Conservation (phyloP, 208 protist species). For the Crithidia sp. region DNA sequence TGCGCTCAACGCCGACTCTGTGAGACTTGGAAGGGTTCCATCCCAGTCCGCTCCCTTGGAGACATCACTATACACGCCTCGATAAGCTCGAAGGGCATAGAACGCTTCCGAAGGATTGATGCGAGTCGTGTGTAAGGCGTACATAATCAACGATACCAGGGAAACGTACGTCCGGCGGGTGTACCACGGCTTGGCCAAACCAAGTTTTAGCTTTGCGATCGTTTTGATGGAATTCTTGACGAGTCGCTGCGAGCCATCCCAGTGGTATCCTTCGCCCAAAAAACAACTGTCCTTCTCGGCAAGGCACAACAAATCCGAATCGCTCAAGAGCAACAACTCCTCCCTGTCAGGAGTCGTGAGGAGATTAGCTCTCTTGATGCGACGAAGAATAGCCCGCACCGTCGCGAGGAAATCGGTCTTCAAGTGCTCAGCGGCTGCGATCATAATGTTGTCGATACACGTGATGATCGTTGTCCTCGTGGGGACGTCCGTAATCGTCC, state of each 20-base stretch:
- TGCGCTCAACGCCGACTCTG: background rate
- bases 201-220: background rate
- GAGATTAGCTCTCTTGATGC: background rate
- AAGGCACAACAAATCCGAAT: background rate
- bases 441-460: background rate
- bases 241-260: background rate
- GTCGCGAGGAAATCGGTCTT: background rate
- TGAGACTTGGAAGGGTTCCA: background rate
- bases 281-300: conserved; percentile 5
- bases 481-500: background rate
- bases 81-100: background rate
- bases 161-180: background rate
- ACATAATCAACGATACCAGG: background rate
- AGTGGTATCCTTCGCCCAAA: background rate
- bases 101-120: background rate
- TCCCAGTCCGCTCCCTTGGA: background rate
- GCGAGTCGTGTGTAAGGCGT: background rate
- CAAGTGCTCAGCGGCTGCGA: background rate
- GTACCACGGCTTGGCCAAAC: background rate
- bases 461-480: background rate
- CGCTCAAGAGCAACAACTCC: background rate
- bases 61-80: background rate
- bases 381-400: background rate
- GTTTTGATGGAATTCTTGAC: background rate
- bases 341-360: background rate